Percentiles rank a stretch among this genome's conserved stretches.
Evolutionary conservation across 495 filamentous ascomycete species (phyloP).

Genomic region (Jackrogersella multiformis): DNA sequence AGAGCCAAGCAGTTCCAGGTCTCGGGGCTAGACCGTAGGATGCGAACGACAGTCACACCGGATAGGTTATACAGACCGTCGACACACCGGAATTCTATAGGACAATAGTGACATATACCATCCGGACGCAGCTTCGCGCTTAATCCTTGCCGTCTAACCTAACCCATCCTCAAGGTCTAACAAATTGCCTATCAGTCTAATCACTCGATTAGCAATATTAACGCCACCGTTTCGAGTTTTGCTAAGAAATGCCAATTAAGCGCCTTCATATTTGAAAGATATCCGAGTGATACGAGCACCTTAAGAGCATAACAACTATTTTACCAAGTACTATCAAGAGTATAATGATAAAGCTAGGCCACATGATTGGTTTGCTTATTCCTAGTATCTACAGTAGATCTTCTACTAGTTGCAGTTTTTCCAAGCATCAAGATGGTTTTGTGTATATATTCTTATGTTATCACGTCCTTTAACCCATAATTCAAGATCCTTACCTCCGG

Average conservation of each 20-base stretch:
- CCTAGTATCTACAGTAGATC: neutral
- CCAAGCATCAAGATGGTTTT: neutral
- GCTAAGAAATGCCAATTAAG: slow-evolving; percentile 15
- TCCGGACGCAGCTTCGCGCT: slow-evolving; percentile 1
- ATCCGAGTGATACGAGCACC: neutral
- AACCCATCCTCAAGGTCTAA: neutral
- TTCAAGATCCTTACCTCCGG: slow-evolving; percentile 9
- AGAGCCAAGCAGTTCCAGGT: no score
- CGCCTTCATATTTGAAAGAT: slow-evolving; percentile 18
- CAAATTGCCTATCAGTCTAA: neutral
- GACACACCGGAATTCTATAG: slow-evolving; percentile 15
- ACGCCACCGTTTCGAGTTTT: slow-evolving; percentile 1
- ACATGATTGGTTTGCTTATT: neutral
- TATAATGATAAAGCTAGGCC: neutral
- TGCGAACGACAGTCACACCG: slow-evolving; percentile 15
- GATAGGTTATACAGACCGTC: slow-evolving; percentile 8
- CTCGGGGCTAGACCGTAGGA: slow-evolving; percentile 29
- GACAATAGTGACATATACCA: neutral
- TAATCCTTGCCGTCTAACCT: neutral
- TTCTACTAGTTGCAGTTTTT: neutral
- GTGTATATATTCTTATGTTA: neutral
- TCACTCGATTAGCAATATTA: slow-evolving; percentile 8
- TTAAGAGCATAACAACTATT: neutral
- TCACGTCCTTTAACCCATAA: neutral
- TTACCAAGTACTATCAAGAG: neutral